Base-by-base conservation (phyloP, 176 grass and related monocot genomes). In the Cenchrus americanus region DNA sequence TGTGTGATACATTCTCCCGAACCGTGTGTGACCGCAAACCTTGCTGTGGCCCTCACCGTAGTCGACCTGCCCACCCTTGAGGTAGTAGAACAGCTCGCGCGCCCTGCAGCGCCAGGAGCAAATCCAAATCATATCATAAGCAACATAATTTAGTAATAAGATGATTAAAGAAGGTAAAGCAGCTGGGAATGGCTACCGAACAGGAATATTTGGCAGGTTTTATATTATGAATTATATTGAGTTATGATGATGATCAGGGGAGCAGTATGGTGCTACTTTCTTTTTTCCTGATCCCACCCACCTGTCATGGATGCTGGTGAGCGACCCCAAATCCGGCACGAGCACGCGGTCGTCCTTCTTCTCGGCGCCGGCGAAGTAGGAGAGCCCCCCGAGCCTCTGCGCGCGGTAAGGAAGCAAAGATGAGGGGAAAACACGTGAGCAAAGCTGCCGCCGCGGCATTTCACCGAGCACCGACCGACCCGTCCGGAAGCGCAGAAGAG, bases 291-390 rank as follows among this genome's bases (percentile, higher is more conserved):
- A 54, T 54, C 66, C 66, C 51, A 84, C 71, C 62, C 62, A 99
- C 96, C 96, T 96, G 71, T 99, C 96, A 83, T 99, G 93, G 78
- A 99, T 89, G 89, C 96, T 96, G 83, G 93, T 96, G 66, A 99
- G 83, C 58, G 96, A 99, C 44, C 96, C 96, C 91, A 99, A 93
- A 90, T 99, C 96, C 51, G 96, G 96, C 66, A 99, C 96, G 65
- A 99, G 90, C 82, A 96, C 91, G 79, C 93, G 93, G 64, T 96
- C 96, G 75, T 99, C 96, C 89, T 94, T 99, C 85, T 92, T 95
- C 91, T 99, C 96, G 19, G 96, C 96, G 71, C 96, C 93, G 79
- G 93, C 96, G 81, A 99, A 99, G 91, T 99, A 99, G 19, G 96
- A 96, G 17, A 99, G 69, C 15, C 87, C 85, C 4, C 96, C 96